Evolutionary conservation across 2,329 filamentous ascomycete genomes (phyloP), one percentile per base, ranked within the genome.

Genomic region (Ophioceras dolichostomum): DNA sequence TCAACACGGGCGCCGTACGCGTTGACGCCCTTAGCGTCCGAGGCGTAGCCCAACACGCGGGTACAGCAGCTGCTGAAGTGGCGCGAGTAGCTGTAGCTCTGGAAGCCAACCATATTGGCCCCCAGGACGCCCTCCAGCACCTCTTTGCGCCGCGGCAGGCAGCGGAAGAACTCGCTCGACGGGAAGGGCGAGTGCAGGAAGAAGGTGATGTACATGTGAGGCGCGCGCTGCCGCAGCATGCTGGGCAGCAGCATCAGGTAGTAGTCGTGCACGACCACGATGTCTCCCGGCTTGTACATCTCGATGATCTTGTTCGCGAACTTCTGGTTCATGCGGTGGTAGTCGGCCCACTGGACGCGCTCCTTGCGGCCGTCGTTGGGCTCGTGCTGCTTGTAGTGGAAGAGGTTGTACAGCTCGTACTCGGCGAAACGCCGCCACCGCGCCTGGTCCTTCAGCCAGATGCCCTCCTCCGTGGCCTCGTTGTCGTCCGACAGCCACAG

Each of bases 21-120:
- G 55, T 94, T 85, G 5, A 95, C 84, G 5, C 88, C 86, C 4
- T 80, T 77, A 2, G 77, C 77, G 41, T 88, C 87, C 0, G 86
- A 93, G 32, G 86, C 82, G 51, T 94, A 94, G n/a, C 84, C 83
- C 7, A 95, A 69, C 34, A 95, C 82, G 19, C 88, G 77, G 2
- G 86, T 93, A 60, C 88, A 95, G 61, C 88, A 95, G 46, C 86
- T 94, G 27, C 86, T 77, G 56, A 96, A 96, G 58, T 96, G 89
- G 18, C 88, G 78, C 12, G 88, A 89, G 58, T 94, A 96, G 57
- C 87, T 91, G 63, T 87, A 91, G 7, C 87, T 91, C 59, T 96
- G 89, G 63, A 96, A 95, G 1, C 87, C 88, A 44, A 96, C 76
- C 65, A 96, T 79, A 58, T 95, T 95, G 39, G 89, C 76, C 14